A percentile compares a stretch with the other conserved stretches of the same genome.
Conservation (phyloP, 805 yeast genomes). For the Zygotorulaspora florentina region DNA sequence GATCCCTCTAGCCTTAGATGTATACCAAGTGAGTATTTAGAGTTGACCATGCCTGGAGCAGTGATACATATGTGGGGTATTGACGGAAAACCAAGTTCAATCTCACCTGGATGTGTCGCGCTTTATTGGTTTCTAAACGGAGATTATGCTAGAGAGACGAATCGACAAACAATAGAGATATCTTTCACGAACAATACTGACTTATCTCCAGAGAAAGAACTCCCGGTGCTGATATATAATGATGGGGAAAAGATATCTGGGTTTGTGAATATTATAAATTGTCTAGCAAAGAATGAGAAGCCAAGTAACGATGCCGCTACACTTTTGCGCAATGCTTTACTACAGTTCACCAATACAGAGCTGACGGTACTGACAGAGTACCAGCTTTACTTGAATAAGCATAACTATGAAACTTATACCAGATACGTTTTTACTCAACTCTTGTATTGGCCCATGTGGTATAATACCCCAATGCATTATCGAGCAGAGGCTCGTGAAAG, state of each 20-base stretch:
- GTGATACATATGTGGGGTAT: conserved; percentile 30
- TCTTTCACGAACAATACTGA: conserved; percentile 58
- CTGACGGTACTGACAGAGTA: conserved; percentile 50
- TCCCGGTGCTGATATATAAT: conserved; percentile 45
- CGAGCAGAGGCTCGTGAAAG: conserved; percentile 16
- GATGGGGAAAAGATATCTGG: conserved; percentile 37
- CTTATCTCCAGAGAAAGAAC: conserved; percentile 43
- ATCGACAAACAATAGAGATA: conserved; percentile 31
- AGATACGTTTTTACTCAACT: conserved; percentile 49
- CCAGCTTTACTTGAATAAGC: conserved; percentile 50
- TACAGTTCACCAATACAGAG: conserved; percentile 40
- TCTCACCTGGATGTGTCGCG: conserved; percentile 32
- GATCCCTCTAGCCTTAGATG: no score
- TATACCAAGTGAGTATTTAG: no score
- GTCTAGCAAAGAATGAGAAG: conserved; percentile 19
- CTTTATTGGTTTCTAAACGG: conserved; percentile 25
- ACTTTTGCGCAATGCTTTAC: conserved; percentile 44
- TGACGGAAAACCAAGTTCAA: conserved; percentile 23
- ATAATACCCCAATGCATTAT: conserved; percentile 48
- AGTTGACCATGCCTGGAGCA: neutral
- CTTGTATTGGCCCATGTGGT: conserved; percentile 72
- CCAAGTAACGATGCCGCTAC: conserved; percentile 21
- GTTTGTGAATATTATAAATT: conserved; percentile 38
- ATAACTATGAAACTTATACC: conserved; percentile 58
- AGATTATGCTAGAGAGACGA: conserved; percentile 2